These are phyloP conservation scores for Globisporangium okanoganense DNA, from an alignment of 352 stramenopile species.

Conservation along the genomic window DNA sequence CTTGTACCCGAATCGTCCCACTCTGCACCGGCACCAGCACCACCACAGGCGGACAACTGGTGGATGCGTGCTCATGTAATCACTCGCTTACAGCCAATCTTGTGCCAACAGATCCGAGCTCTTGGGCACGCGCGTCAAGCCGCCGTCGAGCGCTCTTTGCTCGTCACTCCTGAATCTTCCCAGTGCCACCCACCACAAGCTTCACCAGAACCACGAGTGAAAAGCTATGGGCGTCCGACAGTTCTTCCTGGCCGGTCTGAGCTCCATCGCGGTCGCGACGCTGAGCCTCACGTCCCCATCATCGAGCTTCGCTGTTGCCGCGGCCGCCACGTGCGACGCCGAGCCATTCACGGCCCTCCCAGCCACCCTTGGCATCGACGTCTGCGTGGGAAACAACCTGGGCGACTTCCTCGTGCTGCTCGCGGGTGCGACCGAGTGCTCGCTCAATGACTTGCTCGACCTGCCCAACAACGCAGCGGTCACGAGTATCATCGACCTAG, in stretches of 20 bases:
- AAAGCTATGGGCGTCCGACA: background rate
- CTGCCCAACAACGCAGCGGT: slow-evolving; percentile 25
- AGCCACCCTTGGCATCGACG: slow-evolving; percentile 32
- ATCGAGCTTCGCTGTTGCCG: background rate
- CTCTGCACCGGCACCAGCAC: background rate
- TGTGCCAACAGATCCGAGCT: background rate
- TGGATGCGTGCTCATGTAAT: background rate
- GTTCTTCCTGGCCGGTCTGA: background rate
- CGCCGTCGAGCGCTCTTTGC: background rate
- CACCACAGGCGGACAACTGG: background rate
- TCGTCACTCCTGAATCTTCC: slow-evolving; percentile 1
- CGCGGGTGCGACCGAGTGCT: slow-evolving; percentile 32
- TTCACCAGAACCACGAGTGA: no score
- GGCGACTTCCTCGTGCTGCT: slow-evolving; percentile 33
- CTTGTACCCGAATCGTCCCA: background rate
- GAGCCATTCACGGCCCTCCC: slow-evolving; percentile 36
- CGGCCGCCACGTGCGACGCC: slow-evolving; percentile 35
- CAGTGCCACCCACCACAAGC: background rate
- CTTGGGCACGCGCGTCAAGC: background rate
- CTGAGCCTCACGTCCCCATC: background rate
- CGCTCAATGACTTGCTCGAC: slow-evolving; percentile 37
- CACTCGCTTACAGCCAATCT: background rate
- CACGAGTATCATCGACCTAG: slow-evolving; percentile 29
- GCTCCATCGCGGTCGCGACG: background rate
- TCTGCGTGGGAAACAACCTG: slow-evolving; percentile 53